Evolutionary conservation across 1,139 yeast species (phyloP).

Genomic region (Pichia sp.): DNA sequence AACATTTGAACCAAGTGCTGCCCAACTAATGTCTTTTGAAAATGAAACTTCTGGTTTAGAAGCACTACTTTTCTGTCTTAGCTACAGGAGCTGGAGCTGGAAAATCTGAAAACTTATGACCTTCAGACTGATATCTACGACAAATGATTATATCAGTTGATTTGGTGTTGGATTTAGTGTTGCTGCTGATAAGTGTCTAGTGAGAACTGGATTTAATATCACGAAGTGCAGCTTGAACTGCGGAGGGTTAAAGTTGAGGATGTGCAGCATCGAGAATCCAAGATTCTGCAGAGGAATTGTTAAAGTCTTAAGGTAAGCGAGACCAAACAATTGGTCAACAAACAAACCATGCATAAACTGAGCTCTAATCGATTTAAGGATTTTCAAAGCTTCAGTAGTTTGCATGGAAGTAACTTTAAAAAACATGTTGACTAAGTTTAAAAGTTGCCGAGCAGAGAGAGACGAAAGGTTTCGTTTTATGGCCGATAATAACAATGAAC

Average conservation of each 20-base stretch:
- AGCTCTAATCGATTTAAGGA: not conserved
- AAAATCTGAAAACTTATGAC: not conserved
- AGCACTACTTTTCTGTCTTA: too few relatives aligned
- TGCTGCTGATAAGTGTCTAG: too few relatives aligned
- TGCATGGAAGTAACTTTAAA: not conserved
- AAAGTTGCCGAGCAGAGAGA: not conserved
- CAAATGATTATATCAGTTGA: too few relatives aligned
- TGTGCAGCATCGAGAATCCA: too few relatives aligned
- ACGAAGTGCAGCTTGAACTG: too few relatives aligned
- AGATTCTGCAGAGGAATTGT: too few relatives aligned
- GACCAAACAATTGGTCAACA: not conserved
- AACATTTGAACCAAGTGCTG: not conserved
- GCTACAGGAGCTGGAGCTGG: not conserved
- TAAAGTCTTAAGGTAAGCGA: too few relatives aligned
- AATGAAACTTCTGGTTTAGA: not conserved
- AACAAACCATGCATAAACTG: not conserved
- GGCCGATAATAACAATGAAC: too few relatives aligned
- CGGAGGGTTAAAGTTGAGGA: too few relatives aligned
- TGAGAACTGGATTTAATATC: too few relatives aligned
- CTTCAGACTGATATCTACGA: not conserved
- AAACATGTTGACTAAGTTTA: not conserved
- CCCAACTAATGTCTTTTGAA: not conserved
- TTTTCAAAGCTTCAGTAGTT: not conserved
- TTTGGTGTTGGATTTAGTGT: too few relatives aligned
- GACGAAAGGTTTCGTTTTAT: too few relatives aligned